Base-by-base conservation (phyloP, 2,329 filamentous ascomycete genomes). In the Diplocarpon mali region DNA sequence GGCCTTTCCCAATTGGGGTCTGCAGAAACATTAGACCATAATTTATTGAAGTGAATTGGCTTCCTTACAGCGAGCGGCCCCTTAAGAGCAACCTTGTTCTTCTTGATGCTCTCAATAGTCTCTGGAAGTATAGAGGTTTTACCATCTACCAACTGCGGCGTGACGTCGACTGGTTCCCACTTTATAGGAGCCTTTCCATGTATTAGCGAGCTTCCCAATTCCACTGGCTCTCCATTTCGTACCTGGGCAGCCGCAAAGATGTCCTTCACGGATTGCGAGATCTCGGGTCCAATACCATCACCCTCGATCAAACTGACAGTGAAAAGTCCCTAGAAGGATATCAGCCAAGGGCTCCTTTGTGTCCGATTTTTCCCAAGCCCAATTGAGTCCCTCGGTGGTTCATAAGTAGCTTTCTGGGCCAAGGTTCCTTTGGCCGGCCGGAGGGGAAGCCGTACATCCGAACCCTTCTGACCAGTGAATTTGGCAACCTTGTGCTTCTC, bases 261-360 rank as follows among this genome's bases (percentile, higher is more conserved):
- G 68, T 95, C 86, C 80, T 96, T 98, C 64, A 98, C 89, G 40
- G 92, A 93, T 69, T 95, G 82, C 55, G 92, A 81, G 65, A 98
- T 98, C 72, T 98, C 90, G 54, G 92, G 92, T 51, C 92, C 92
- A 66, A 98, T 98, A 66, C 92, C 92, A 64, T 98, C 93, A 70
- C 93, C 92, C 76, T 98, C 93, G 57, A 98, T 98, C 69, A 98
- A 75, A 60, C 86, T 90, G 62, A 98, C 92, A 47, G 85, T 85
- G 77, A 83, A 98, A 69, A 92, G 92, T 64, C 92, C 92, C 87
- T 94, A 60, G 9, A 32, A 27, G 29, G 34, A 46, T 36, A 43
- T 61, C 45, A 60, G 57, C 42, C n/a, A 20, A 40, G 34, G 9
- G 38, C 16, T 36, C 40, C 36, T 8, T 24, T n/a, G n/a, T 37